Conservation (phyloP, 2,329 filamentous ascomycete species). For the Penicillium sp. region DNA sequence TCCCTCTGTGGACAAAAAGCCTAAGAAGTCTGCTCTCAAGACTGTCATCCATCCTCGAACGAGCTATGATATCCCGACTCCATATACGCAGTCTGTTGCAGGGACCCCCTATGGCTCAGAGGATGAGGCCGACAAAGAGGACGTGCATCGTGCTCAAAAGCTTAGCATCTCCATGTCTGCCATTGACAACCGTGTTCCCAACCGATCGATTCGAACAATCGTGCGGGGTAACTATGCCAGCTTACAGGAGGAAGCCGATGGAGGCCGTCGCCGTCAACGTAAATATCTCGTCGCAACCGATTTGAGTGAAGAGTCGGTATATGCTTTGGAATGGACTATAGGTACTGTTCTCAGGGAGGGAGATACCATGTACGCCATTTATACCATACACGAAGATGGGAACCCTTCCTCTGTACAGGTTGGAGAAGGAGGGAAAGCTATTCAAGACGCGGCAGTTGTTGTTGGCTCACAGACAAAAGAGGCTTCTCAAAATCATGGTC, state of each 20-base stretch:
- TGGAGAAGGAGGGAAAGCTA: constrained; percentile 73
- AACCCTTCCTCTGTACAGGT: constrained; percentile 54
- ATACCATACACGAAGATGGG: constrained; percentile 86
- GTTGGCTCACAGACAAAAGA: constrained; percentile 66
- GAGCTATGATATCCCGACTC: constrained; percentile 72
- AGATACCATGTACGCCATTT: constrained; percentile 90
- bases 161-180: constrained; percentile 80
- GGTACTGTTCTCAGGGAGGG: constrained; percentile 92
- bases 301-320: constrained; percentile 89
- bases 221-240: constrained; percentile 79
- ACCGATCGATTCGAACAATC: constrained; percentile 85
- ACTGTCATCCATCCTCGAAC: constrained; percentile 76
- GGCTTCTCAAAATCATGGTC: constrained; percentile 44
- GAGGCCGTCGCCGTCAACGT: constrained; percentile 75
- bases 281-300: constrained; percentile 97
- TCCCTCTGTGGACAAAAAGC: constrained; percentile 46
- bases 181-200: constrained; percentile 72
- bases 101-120: constrained; percentile 77
- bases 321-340: constrained; percentile 96
- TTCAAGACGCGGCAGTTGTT: constrained; percentile 74
- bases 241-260: constrained; percentile 76
- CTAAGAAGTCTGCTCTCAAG: constrained; percentile 42
- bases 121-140: constrained; percentile 79
- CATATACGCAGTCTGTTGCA: constrained; percentile 57
- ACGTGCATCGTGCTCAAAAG: constrained; percentile 86